Evolutionary conservation across 148 eudicot species (phyloP).

Genomic region (Bassia scoparia): DNA sequence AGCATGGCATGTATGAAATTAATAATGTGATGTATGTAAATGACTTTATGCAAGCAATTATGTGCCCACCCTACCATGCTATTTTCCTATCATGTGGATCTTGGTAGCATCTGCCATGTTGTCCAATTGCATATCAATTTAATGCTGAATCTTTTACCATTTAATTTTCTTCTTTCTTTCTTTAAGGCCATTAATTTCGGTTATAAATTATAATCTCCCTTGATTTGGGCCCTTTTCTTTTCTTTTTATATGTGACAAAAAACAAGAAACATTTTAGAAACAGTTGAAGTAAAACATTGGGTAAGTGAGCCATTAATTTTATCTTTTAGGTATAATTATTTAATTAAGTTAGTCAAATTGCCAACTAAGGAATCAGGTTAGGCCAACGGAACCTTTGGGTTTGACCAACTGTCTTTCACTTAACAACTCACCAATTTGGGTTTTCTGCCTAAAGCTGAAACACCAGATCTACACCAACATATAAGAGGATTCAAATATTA

Average conservation of each 20-base stretch:
- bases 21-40: neutral
- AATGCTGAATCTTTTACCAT: neutral
- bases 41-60: neutral
- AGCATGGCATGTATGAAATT: neutral
- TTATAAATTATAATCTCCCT: too few species aligned
- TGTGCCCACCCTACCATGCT: neutral
- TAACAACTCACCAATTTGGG: conserved; percentile 17
- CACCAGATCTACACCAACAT: conserved; percentile 4
- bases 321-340: too few species aligned
- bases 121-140: neutral
- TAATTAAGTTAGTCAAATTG: conserved; percentile 18
- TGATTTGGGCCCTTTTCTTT: too few species aligned
- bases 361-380: conserved; percentile 12
- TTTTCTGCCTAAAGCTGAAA: conserved; percentile 20
- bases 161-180: neutral
- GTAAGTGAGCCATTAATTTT: too few species aligned
- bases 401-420: conserved; percentile 23
- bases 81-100: conserved; percentile 10
- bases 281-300: too few species aligned
- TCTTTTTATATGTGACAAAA: too few species aligned
- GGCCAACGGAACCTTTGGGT: conserved; percentile 20
- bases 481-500: neutral
- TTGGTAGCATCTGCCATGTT: conserved; percentile 10
- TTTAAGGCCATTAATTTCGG: too few species aligned
- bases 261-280: too few species aligned